Percentiles rank a stretch among this genome's conserved stretches.
phyloP scores from a whole-genome alignment of 176 grass and related monocot genomes.

The Bonia amplexicaulis region DNA sequence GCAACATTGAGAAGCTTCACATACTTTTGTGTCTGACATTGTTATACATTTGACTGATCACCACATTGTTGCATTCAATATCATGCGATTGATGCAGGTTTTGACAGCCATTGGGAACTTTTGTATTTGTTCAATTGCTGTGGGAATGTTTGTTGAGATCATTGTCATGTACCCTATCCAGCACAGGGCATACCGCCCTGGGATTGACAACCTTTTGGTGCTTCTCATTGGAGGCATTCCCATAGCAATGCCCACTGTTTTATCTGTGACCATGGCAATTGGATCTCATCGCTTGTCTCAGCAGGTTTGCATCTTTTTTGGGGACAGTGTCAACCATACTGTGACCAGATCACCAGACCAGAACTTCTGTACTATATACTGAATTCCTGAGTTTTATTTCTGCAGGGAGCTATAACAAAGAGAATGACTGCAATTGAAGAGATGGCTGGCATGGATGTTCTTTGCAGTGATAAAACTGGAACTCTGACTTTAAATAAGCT shows the following conservation, averaged over 20 bases:
- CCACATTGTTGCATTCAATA: neutral
- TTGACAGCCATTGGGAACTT: slow-evolving; percentile 55
- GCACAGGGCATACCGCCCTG: slow-evolving; percentile 34
- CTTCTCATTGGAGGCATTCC: too few relatives aligned
- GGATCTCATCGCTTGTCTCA: slow-evolving; percentile 51
- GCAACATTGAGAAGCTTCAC: slow-evolving; percentile 3
- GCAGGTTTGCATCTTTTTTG: slow-evolving; percentile 24
- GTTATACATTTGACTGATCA: neutral
- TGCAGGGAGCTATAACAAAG: too few relatives aligned
- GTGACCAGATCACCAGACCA: neutral
- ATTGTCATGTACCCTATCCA: slow-evolving; percentile 60
- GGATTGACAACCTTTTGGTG: too few relatives aligned
- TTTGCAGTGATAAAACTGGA: too few relatives aligned
- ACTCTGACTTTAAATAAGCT: too few relatives aligned
- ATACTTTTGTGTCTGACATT: neutral
- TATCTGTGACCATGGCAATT: slow-evolving; percentile 62
- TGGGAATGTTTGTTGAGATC: slow-evolving; percentile 51
- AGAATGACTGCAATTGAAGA: too few relatives aligned
- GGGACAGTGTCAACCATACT: neutral
- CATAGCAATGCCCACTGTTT: neutral
- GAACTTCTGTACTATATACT: neutral
- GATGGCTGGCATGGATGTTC: too few relatives aligned
- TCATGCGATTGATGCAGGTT: slow-evolving; percentile 23
- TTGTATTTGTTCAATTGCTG: slow-evolving; percentile 48
- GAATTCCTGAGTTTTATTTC: neutral